Evolutionary conservation across 2,329 filamentous ascomycete genomes (phyloP).

Genomic region (Lomentospora prolificans): DNA sequence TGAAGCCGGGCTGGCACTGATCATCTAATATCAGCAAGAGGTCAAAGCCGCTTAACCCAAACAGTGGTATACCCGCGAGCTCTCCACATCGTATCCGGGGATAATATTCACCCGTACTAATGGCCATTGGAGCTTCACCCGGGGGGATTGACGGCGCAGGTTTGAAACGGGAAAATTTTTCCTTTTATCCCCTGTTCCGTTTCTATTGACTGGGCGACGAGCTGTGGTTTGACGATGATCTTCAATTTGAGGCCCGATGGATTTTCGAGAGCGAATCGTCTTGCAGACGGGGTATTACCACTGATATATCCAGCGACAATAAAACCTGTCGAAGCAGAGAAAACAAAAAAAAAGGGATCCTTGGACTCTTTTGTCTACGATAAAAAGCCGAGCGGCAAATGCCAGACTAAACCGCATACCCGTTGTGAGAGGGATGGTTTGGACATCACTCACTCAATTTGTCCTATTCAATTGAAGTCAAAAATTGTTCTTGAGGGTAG

Average conservation of each 20-base stretch:
- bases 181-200: neutral
- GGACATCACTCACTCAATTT: too few species aligned
- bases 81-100: neutral
- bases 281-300: neutral
- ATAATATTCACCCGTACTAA: neutral
- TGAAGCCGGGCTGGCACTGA: neutral
- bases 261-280: neutral
- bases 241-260: neutral
- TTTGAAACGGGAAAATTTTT: neutral
- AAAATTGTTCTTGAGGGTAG: too few species aligned
- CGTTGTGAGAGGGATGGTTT: too few species aligned
- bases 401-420: too few species aligned
- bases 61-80: neutral
- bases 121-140: neutral
- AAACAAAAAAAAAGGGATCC: too few species aligned
- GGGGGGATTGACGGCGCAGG: neutral
- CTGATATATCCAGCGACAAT: too few species aligned
- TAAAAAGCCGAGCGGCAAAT: too few species aligned
- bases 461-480: too few species aligned
- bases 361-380: too few species aligned
- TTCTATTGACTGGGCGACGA: neutral
- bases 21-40: neutral
- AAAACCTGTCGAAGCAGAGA: too few species aligned
- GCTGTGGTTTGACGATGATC: neutral
- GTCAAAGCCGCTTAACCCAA: neutral